Evolutionary conservation across 805 yeast genomes (phyloP).

Genomic region (Candida golubevii): DNA sequence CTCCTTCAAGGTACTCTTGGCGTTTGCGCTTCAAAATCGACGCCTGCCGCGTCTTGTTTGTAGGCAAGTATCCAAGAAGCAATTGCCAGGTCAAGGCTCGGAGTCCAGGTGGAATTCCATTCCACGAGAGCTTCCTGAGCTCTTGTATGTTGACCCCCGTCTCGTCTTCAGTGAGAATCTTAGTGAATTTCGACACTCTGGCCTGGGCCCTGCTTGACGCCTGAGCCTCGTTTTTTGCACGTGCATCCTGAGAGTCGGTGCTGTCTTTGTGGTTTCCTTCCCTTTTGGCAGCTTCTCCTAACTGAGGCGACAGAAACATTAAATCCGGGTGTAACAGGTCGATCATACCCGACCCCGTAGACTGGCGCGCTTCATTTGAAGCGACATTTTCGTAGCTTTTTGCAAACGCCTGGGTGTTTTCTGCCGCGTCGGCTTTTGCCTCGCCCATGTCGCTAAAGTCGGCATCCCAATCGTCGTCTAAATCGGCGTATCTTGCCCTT

Average conservation of each 20-base stretch:
- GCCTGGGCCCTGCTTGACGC: slow-evolving; percentile 48
- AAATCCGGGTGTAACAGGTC: slow-evolving; percentile 39
- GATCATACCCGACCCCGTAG: slow-evolving; percentile 19
- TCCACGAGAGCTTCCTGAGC: slow-evolving; percentile 82
- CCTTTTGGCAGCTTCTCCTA: not conserved
- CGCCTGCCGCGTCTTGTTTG: slow-evolving; percentile 72
- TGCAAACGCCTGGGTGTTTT: not conserved
- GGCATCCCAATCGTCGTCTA: slow-evolving; percentile 92
- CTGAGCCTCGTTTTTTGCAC: slow-evolving; percentile 19
- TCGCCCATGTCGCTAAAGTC: slow-evolving; percentile 44
- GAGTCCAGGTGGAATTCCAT: slow-evolving; percentile 81
- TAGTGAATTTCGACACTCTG: slow-evolving; percentile 63
- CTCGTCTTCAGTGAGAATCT: slow-evolving; percentile 48
- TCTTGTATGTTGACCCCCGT: slow-evolving; percentile 57
- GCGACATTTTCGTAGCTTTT: not conserved
- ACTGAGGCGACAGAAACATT: slow-evolving; percentile 21
- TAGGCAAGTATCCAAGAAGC: slow-evolving; percentile 83
- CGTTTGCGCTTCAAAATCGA: slow-evolving; percentile 73
- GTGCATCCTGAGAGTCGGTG: not conserved
- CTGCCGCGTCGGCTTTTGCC: slow-evolving; percentile 10
- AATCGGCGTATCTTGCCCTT: slow-evolving; percentile 50
- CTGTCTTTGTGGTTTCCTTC: not conserved
- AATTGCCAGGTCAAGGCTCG: slow-evolving; percentile 89
- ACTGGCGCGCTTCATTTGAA: not conserved
- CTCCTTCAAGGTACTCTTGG: slow-evolving; percentile 77